A percentile compares a stretch with the other conserved stretches of the same genome.
Evolutionary conservation across 306 rosid genomes (phyloP).

Genomic region (Astragalus glycyphyllos): DNA sequence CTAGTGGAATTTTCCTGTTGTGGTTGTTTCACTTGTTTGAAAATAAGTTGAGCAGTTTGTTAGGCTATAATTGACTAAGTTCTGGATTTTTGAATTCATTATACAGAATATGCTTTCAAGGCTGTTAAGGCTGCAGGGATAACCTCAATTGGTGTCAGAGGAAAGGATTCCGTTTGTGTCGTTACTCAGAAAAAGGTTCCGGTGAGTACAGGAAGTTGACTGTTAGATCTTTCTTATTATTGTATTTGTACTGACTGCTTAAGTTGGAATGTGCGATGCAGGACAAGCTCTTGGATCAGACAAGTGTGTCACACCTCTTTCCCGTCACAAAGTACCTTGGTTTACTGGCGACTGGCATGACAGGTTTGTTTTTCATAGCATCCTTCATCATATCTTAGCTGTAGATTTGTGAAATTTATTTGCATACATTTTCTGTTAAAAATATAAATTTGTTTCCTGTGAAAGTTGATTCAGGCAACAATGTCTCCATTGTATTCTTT

Average conservation of each 20-base stretch:
- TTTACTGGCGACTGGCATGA: conserved; percentile 96
- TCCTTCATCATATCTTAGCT: not conserved
- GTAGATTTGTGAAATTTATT: conserved; percentile 5
- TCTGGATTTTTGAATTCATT: conserved; percentile 43
- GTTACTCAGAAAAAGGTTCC: conserved; percentile 99
- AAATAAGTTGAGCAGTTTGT: conserved; percentile 27
- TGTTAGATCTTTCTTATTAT: conserved; percentile 27
- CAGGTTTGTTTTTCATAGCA: conserved; percentile 50
- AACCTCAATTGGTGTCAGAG: conserved; percentile 93
- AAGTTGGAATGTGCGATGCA: conserved; percentile 46
- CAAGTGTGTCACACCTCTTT: conserved; percentile 94
- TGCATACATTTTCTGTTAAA: conserved; percentile 1
- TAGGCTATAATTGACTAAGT: conserved; percentile 40
- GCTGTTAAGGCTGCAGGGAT: conserved; percentile 96
- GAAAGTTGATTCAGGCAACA: conserved; percentile 8
- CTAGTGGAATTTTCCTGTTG: not conserved
- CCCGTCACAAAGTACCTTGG: conserved; percentile 93
- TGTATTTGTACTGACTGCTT: conserved; percentile 11
- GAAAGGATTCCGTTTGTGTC: conserved; percentile 93
- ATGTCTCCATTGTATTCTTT: conserved; percentile 4
- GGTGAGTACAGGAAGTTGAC: conserved; percentile 58
- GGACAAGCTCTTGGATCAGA: conserved; percentile 99
- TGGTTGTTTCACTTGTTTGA: conserved; percentile 29
- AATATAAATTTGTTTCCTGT: not conserved
- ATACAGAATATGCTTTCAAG: conserved; percentile 94